A percentile compares a stretch with the other conserved stretches of the same genome.
These are phyloP conservation scores for Macrolepiota albuminosa DNA, from an alignment of 768 basidiomycete species.

Conservation along the genomic window DNA sequence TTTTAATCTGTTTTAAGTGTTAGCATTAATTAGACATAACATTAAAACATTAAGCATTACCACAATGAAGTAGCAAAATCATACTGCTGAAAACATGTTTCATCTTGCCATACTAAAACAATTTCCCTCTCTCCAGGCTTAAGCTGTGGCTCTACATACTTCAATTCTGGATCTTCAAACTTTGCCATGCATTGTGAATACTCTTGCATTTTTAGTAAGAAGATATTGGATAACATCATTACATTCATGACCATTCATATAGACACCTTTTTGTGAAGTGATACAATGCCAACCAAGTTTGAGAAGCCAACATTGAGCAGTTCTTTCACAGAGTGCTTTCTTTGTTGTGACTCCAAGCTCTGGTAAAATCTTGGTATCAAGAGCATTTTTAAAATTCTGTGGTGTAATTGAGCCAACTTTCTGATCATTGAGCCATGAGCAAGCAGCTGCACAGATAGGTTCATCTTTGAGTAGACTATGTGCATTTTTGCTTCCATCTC, in stretches of 20 bases:
- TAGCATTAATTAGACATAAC: background rate
- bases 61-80: background rate
- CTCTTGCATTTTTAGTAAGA: background rate
- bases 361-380: conserved; percentile 27
- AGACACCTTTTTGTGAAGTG: too few species aligned
- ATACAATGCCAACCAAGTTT: conserved; percentile 16
- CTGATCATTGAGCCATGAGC: background rate
- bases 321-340: conserved; percentile 23
- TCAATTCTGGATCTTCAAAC: background rate
- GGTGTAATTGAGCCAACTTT: conserved; percentile 22
- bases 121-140: background rate
- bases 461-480: background rate
- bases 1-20: background rate
- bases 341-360: conserved; percentile 22
- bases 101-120: background rate
- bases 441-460: background rate
- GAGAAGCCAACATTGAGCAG: conserved; percentile 33
- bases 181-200: background rate
- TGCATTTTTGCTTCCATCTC: background rate
- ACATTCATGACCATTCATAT: background rate
- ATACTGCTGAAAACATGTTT: background rate
- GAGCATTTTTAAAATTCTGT: conserved; percentile 14
- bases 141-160: background rate
- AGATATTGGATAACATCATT: background rate
- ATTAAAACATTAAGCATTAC: background rate